phyloP scores from a whole-genome alignment of 257 asterid genomes.

The Anisodus tanguticus region DNA sequence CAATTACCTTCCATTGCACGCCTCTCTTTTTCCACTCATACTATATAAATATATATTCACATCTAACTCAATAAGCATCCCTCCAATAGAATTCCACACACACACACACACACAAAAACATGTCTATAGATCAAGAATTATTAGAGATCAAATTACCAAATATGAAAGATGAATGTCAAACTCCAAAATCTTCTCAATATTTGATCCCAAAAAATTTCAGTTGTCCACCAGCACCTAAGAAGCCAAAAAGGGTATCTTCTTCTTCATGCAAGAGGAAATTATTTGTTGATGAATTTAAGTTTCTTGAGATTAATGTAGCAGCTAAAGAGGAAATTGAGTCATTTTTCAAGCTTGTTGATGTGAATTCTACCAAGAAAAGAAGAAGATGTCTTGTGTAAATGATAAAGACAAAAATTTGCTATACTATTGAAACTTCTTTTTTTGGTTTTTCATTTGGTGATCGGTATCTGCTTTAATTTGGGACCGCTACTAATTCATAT shows the following conservation, averaged over 20 bases:
- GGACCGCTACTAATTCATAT: background rate
- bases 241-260: conserved; percentile 40
- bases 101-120: background rate
- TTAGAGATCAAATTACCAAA: conserved; percentile 20
- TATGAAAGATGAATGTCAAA: conserved; percentile 42
- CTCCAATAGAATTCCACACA: background rate
- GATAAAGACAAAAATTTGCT: background rate
- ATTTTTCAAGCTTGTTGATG: conserved; percentile 42
- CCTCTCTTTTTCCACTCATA: background rate
- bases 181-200: conserved; percentile 54
- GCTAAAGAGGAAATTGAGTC: conserved; percentile 52
- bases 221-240: conserved; percentile 77
- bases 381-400: conserved; percentile 35
- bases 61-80: background rate
- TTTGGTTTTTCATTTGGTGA: background rate
- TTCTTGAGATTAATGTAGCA: conserved; percentile 40
- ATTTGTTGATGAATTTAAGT: conserved; percentile 38
- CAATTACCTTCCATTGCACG: conserved; percentile 16
- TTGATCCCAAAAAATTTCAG: conserved; percentile 48
- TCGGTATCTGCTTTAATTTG: background rate
- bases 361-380: conserved; percentile 35
- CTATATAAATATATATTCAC: background rate
- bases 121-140: conserved; percentile 57
- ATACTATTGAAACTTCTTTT: too few relatives aligned
- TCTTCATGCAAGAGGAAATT: conserved; percentile 43